Percentiles rank a stretch among this genome's conserved stretches.
Evolutionary conservation across 176 grass and related monocot species (phyloP).

Genomic region (Poa pratensis): DNA sequence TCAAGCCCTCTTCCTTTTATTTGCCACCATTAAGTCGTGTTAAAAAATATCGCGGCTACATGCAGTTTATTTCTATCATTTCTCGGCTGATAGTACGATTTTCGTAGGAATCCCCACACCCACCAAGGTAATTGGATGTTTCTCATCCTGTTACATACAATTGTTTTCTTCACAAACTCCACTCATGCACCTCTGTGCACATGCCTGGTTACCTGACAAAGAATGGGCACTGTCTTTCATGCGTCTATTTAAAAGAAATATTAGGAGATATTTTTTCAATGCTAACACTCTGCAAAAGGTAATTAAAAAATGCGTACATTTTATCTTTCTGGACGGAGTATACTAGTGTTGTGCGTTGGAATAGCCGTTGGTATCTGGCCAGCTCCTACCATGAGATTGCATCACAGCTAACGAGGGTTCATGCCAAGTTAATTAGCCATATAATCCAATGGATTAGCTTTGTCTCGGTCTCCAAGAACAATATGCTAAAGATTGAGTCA

Average conservation of each 20-base stretch:
- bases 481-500: conserved; percentile 13
- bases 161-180: not conserved
- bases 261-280: too few species aligned
- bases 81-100: not conserved
- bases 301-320: too few species aligned
- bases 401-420: conserved; percentile 15
- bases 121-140: not conserved
- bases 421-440: conserved; percentile 1
- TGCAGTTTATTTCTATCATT: not conserved
- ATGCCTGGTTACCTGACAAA: not conserved
- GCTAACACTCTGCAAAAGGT: too few species aligned
- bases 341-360: not conserved
- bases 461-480: conserved; percentile 23
- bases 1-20: not conserved
- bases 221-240: not conserved
- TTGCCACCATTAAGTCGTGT: not conserved
- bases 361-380: not conserved
- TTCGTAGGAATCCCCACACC: not conserved
- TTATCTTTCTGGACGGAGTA: too few species aligned
- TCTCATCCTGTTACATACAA: not conserved
- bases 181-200: not conserved
- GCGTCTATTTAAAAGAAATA: not conserved
- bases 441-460: conserved; percentile 3
- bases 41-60: not conserved
- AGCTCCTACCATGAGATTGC: not conserved